phyloP scores from a whole-genome alignment of 169 alveolate species.

The Cryptosporidium sp. region DNA sequence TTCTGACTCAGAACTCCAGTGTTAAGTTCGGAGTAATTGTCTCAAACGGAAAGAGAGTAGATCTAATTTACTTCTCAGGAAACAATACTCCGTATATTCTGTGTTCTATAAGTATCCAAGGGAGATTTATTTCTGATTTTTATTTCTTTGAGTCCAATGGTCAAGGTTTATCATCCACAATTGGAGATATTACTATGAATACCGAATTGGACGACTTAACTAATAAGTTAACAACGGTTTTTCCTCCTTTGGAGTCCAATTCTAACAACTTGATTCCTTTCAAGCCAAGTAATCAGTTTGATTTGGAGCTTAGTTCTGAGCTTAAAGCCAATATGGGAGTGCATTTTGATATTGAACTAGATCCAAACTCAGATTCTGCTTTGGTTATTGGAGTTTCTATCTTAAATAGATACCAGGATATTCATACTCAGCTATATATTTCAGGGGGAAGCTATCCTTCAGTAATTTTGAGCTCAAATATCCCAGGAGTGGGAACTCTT shows the following conservation, averaged over 20 bases:
- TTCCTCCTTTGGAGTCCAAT: background rate
- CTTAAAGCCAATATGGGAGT: slow-evolving; percentile 35
- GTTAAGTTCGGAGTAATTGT: slow-evolving; percentile 27
- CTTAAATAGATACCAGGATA: slow-evolving; percentile 20
- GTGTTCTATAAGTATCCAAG: slow-evolving; percentile 19
- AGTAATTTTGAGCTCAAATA: slow-evolving; percentile 23
- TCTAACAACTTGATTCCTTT: slow-evolving; percentile 7
- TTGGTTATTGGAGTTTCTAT: slow-evolving; percentile 28
- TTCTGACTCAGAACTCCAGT: background rate
- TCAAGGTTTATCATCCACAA: slow-evolving; percentile 11
- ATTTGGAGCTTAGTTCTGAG: slow-evolving; percentile 32
- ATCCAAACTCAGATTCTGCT: slow-evolving; percentile 4
- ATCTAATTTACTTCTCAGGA: slow-evolving; percentile 5
- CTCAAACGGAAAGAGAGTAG: slow-evolving; percentile 9
- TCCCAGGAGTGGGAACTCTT: slow-evolving; percentile 51
- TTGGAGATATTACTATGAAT: slow-evolving; percentile 63
- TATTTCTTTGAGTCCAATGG: slow-evolving; percentile 44
- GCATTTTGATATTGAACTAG: slow-evolving; percentile 12
- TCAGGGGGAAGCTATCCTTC: slow-evolving; percentile 62
- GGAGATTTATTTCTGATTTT: slow-evolving; percentile 11
- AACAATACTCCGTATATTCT: background rate
- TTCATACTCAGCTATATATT: slow-evolving; percentile 8
- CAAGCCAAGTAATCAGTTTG: background rate
- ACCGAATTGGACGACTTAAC: background rate
- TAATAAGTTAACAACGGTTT: background rate